Percentiles rank a stretch among this genome's conserved stretches.
Conservation (phyloP, 2,329 filamentous ascomycete genomes). For the Aspergillus melleus region DNA sequence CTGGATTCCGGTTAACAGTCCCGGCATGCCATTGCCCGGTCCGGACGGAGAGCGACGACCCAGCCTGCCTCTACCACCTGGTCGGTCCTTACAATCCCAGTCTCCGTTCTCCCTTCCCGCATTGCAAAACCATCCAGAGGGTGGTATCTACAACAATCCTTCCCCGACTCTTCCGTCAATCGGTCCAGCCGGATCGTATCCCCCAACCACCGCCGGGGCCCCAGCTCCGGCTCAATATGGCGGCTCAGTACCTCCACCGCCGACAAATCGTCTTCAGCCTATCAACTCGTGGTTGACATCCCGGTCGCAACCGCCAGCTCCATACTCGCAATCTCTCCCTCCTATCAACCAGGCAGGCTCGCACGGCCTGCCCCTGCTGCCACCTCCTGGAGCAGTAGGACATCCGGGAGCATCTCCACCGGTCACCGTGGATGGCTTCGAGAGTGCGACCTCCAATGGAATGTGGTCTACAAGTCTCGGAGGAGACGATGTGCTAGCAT, state of each 20-base stretch:
- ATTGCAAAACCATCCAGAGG: constrained; percentile 37
- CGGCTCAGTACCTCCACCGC: constrained; percentile 17
- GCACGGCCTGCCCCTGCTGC: constrained; percentile 36
- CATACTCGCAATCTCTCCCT: constrained; percentile 41
- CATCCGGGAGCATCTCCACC: constrained; percentile 32
- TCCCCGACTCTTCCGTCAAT: constrained; percentile 37
- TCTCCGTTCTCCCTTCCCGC: constrained; percentile 37
- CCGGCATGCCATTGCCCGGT: constrained; percentile 31
- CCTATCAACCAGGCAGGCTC: constrained; percentile 36
- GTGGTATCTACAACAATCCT: constrained; percentile 29
- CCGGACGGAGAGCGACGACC: constrained; percentile 38
- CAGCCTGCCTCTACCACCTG: constrained; percentile 39
- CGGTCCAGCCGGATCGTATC: constrained; percentile 22
- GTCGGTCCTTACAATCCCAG: constrained; percentile 33
- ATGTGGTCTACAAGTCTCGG: constrained; percentile 36
- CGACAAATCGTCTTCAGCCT: constrained; percentile 39
- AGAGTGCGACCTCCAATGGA: constrained; percentile 22
- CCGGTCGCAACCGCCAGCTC: constrained; percentile 31
- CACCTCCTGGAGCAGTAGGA: constrained; percentile 34
- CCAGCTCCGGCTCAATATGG: constrained; percentile 29
- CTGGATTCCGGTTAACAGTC: constrained; percentile 43
- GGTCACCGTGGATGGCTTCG: constrained; percentile 29
- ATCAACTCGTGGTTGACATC: constrained; percentile 40
- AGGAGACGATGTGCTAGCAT: constrained; percentile 40
- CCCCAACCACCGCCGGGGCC: constrained; percentile 15